These are phyloP conservation scores for Aspergillus heteromorphus DNA, from an alignment of 495 filamentous ascomycete species.

Conservation along the genomic window DNA sequence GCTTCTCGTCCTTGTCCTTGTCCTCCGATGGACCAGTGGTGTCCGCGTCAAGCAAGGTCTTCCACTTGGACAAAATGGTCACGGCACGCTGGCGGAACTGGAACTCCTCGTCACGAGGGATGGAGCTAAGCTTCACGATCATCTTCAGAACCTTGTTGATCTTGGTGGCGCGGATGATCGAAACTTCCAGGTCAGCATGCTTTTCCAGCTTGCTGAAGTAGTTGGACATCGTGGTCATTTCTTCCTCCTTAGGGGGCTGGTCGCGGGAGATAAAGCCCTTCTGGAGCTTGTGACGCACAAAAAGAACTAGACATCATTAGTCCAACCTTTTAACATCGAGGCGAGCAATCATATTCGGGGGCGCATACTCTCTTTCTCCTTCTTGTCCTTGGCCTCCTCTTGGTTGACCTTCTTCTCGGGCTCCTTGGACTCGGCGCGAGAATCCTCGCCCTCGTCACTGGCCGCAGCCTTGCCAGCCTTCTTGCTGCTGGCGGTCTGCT, in stretches of 20 bases:
- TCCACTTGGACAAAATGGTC: constrained; percentile 73
- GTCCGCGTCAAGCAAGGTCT: constrained; percentile 63
- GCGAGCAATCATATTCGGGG: not conserved
- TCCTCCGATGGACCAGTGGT: constrained; percentile 33
- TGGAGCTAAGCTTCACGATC: constrained; percentile 74
- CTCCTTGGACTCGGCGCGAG: constrained; percentile 39
- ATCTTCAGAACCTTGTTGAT: constrained; percentile 93
- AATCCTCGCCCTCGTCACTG: constrained; percentile 41
- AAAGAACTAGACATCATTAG: constrained; percentile 53
- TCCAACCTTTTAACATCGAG: not conserved
- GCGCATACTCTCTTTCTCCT: constrained; percentile 60
- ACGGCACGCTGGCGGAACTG: constrained; percentile 75
- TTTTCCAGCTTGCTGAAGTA: constrained; percentile 75
- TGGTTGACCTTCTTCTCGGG: constrained; percentile 51
- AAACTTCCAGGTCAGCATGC: constrained; percentile 72
- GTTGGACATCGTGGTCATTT: constrained; percentile 78
- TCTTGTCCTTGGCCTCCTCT: constrained; percentile 59
- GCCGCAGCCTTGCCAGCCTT: constrained; percentile 34
- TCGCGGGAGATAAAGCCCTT: constrained; percentile 83
- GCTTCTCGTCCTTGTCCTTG: constrained; percentile 40
- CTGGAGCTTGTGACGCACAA: constrained; percentile 83
- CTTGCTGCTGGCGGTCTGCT: constrained; percentile 42
- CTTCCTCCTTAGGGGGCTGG: constrained; percentile 74
- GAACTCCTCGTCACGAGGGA: constrained; percentile 81
- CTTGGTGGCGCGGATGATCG: constrained; percentile 79